Percentiles rank a stretch among this genome's conserved stretches.
phyloP scores from a whole-genome alignment of 805 yeast species.

The Saccharomycopsis sp. region DNA sequence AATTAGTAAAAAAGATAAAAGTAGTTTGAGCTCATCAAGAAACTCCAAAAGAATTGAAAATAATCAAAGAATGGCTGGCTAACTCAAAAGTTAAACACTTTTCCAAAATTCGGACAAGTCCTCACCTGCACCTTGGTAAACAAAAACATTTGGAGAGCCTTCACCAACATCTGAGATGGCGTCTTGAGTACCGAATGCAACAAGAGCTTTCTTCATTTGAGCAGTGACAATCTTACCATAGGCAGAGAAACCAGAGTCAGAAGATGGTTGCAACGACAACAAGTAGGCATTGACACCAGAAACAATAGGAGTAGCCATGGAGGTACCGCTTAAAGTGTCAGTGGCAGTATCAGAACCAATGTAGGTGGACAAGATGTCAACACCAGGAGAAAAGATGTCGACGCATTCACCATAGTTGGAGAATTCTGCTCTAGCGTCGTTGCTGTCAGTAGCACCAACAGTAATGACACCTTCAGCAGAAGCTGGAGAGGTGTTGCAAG shows the following conservation, averaged over 20 bases:
- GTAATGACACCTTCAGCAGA: constrained; percentile 46
- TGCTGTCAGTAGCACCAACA: constrained; percentile 40
- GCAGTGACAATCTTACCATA: constrained; percentile 54
- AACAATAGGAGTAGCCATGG: constrained; percentile 59
- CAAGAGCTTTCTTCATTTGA: constrained; percentile 66
- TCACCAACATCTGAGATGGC: constrained; percentile 48
- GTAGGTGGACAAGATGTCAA: constrained; percentile 46
- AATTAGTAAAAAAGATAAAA: too few species aligned
- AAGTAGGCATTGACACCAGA: constrained; percentile 49
- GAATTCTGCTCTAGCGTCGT: constrained; percentile 41
- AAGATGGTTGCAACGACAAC: constrained; percentile 67
- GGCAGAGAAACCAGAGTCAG: constrained; percentile 47
- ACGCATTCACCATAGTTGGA: constrained; percentile 48
- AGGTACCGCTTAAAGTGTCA: constrained; percentile 49
- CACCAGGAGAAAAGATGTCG: constrained; percentile 48
- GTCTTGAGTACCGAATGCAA: constrained; percentile 56
- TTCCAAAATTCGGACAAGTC: constrained; percentile 57
- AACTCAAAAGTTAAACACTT: background rate
- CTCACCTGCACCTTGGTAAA: constrained; percentile 75
- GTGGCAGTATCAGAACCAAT: constrained; percentile 42
- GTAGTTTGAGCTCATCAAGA: too few species aligned
- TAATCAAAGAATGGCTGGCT: too few species aligned
- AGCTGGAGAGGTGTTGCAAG: constrained; percentile 53
- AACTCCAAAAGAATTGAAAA: too few species aligned
- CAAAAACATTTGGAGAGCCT: constrained; percentile 68